These are phyloP conservation scores for Pyrenopolyporus hunteri DNA, from an alignment of 495 filamentous ascomycete genomes.

Conservation along the genomic window DNA sequence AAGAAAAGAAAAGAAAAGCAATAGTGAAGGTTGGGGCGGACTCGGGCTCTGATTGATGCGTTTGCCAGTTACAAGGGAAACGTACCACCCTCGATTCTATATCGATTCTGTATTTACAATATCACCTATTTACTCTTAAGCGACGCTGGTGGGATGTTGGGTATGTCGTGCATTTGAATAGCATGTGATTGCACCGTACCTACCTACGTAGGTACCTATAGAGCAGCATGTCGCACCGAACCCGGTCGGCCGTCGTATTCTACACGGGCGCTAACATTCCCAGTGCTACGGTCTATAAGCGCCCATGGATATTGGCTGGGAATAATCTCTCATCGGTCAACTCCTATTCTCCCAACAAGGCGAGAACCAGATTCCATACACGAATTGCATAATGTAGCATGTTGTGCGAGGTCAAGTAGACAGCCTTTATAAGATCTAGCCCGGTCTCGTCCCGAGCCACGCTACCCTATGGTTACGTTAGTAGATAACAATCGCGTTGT, in stretches of 20 bases:
- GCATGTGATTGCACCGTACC: conserved; percentile 26
- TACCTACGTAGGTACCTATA: not conserved
- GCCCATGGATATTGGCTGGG: conserved; percentile 18
- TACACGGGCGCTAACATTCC: not conserved
- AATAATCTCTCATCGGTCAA: conserved; percentile 13
- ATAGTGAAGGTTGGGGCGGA: conserved; percentile 15
- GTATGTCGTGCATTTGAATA: conserved; percentile 18
- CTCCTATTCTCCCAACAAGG: not conserved
- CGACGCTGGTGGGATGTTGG: too few species aligned
- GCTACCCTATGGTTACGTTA: conserved; percentile 8
- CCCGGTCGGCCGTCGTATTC: conserved; percentile 8
- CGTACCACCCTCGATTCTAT: conserved; percentile 1
- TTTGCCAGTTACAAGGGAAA: conserved; percentile 3
- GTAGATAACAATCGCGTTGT: conserved; percentile 7
- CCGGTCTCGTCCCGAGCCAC: conserved; percentile 10
- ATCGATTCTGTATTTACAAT: not conserved
- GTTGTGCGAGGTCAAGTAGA: conserved; percentile 19
- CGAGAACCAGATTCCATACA: conserved; percentile 19
- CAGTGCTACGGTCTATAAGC: conserved; percentile 9
- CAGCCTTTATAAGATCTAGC: conserved; percentile 13
- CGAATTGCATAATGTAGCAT: conserved; percentile 23
- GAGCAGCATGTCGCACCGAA: not conserved
- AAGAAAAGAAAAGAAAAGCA: too few species aligned
- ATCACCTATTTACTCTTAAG: conserved; percentile 5
- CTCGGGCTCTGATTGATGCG: conserved; percentile 24